A percentile compares a stretch with the other conserved stretches of the same genome.
Conservation (phyloP, 2,329 filamentous ascomycete species). For the Whalleya microplaca region DNA sequence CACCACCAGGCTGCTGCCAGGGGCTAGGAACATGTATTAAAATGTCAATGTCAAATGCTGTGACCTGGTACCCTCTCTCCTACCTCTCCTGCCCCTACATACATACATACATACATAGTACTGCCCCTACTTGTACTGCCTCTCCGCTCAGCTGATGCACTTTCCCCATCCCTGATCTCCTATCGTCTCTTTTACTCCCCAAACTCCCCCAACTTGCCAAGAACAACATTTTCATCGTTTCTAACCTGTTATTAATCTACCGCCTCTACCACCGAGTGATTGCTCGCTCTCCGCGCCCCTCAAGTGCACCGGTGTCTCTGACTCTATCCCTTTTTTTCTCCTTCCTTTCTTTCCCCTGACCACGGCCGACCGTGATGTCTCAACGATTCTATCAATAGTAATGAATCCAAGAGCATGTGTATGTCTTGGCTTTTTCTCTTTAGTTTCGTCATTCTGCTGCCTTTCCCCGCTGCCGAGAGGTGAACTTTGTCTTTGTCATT, state of each 20-base stretch:
- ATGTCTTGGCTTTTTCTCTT: constrained; percentile 14
- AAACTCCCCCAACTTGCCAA: constrained; percentile 39
- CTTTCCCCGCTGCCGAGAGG: constrained; percentile 27
- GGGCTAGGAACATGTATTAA: no score
- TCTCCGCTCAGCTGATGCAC: neutral
- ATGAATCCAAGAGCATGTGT: constrained; percentile 40
- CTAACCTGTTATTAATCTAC: neutral
- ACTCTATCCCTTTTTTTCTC: constrained; percentile 10
- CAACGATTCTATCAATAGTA: constrained; percentile 31
- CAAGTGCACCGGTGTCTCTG: constrained; percentile 16
- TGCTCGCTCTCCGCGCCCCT: constrained; percentile 11
- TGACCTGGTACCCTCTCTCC: no score
- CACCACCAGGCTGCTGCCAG: no score
- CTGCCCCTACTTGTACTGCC: no score
- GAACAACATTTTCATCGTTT: constrained; percentile 36
- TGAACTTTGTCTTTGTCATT: constrained; percentile 17
- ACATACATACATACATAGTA: no score
- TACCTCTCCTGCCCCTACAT: no score
- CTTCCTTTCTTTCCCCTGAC: constrained; percentile 11
- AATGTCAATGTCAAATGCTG: no score
- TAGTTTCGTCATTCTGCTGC: constrained; percentile 12
- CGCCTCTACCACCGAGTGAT: neutral
- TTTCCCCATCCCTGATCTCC: constrained; percentile 7
- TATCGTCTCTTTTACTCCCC: constrained; percentile 29
- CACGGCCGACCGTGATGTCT: constrained; percentile 31